Evolutionary conservation across 2,329 filamentous ascomycete genomes (phyloP).

Genomic region (Pestalotiopsis sp.): DNA sequence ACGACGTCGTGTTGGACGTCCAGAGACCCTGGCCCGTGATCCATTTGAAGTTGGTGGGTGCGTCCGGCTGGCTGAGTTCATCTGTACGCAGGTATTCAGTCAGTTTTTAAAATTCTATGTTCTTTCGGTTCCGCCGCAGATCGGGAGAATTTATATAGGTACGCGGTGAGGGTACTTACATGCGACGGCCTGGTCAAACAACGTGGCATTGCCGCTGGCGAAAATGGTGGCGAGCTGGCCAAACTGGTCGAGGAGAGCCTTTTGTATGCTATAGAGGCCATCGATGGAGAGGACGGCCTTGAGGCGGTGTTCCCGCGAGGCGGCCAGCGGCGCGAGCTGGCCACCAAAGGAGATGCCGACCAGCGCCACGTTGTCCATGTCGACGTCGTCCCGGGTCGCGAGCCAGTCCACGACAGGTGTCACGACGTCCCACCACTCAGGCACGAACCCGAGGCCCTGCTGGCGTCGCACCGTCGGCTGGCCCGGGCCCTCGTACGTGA

Average conservation of each 20-base stretch:
- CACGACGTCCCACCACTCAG: slow-evolving; percentile 38
- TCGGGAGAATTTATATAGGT: not conserved
- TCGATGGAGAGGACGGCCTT: slow-evolving; percentile 10
- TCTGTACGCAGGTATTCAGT: not conserved
- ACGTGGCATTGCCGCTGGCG: not conserved
- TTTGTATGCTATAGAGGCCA: slow-evolving; percentile 16
- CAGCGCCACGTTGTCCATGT: slow-evolving; percentile 10
- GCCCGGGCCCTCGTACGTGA: slow-evolving; percentile 41
- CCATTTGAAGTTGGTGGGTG: not conserved
- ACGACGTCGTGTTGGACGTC: slow-evolving; percentile 1
- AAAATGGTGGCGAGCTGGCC: slow-evolving; percentile 17
- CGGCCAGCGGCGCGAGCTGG: slow-evolving; percentile 8
- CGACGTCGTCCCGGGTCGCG: slow-evolving; percentile 5
- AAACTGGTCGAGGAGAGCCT: slow-evolving; percentile 14
- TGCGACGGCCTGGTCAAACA: slow-evolving; percentile 4
- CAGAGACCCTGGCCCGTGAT: slow-evolving; percentile 10
- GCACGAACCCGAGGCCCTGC: slow-evolving; percentile 37
- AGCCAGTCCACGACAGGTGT: slow-evolving; percentile 24
- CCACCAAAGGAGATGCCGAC: slow-evolving; percentile 10
- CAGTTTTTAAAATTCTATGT: not conserved
- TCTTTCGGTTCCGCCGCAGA: not conserved
- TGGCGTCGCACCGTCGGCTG: slow-evolving; percentile 35
- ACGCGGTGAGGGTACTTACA: not conserved
- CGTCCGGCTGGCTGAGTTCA: not conserved
- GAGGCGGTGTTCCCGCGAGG: slow-evolving; percentile 7